phyloP scores from a whole-genome alignment of 2,329 filamentous ascomycete genomes.

The Colletotrichum cuscutae region DNA sequence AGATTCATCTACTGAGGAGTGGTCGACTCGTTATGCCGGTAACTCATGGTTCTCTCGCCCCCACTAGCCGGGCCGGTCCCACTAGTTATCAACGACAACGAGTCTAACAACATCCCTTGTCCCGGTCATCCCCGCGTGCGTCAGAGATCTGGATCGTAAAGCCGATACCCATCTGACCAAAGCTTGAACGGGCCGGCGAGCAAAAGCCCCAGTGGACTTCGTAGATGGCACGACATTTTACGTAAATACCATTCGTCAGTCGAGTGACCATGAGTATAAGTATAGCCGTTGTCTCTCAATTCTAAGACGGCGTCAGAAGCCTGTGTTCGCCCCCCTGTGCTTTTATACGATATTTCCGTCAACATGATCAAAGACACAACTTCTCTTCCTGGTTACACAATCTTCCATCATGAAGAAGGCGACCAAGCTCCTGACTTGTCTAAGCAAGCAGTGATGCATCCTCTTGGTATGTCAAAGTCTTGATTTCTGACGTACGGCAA shows the following conservation, averaged over 20 bases:
- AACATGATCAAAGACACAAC: neutral
- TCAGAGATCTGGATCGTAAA: neutral
- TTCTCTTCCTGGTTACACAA: neutral
- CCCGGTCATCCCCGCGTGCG: neutral
- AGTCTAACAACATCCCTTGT: neutral
- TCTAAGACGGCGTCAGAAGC: neutral
- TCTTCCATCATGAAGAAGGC: neutral
- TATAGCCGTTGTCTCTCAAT: neutral
- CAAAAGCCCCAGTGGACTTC: neutral
- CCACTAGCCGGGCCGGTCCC: neutral
- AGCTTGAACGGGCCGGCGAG: neutral
- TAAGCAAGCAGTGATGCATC: neutral
- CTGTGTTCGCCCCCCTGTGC: neutral
- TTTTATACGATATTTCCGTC: neutral
- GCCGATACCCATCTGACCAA: neutral
- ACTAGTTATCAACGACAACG: neutral
- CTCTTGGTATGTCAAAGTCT: neutral
- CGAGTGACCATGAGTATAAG: neutral
- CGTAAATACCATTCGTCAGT: neutral
- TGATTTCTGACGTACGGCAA: neutral
- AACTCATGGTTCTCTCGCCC: neutral
- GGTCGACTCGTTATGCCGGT: neutral
- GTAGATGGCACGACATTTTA: neutral
- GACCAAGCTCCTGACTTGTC: neutral
- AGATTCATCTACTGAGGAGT: neutral